Evolutionary conservation across 2,329 filamentous ascomycete species (phyloP), one percentile per base, ranked within the genome.

Genomic region (Aspergillus piperis): DNA sequence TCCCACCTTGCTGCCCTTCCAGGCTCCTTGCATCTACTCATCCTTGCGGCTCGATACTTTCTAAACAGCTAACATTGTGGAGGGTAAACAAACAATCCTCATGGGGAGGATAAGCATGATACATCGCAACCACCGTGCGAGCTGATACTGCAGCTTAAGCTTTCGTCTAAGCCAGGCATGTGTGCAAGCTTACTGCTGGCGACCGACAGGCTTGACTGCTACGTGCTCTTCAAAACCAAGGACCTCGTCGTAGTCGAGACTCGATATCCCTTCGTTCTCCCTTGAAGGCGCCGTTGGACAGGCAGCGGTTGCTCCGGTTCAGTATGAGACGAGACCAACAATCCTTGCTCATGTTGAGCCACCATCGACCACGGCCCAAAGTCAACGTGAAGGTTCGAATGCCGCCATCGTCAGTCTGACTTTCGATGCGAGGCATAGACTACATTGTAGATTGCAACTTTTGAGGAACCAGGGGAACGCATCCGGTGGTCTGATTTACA

Each of bases 11-110:
- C 44, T 58, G 52, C 56, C 52, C 36, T 54, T 58, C 61, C 50
- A 59, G 62, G 67, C 68, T 70, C 69, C 69, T 71, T 71, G 68
- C 69, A 70, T 65, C 41, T 49, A 41, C 57, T 62, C 51, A 65
- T 70, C 68, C 65, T 69, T 69, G 66, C 68, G 65, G 62, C 56
- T 62, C 42, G 64, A 57, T 54, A 13, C 48, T 56, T 58, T 50
- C 25, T 25, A n/a, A 17, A 15, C 23, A 32, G 17, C 25, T 32
- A 32, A 32, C 30, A 19, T 38, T 19, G 17, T 50, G 32, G 32
- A 13, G 25, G 47, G 47, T 50, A 50, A 50, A 50, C 47, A 50
- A 50, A 50, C 47, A 50, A 50, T 17, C 15, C 25, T 30, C 47
- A 15, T 50, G 25, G 27, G 47, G 25, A 50, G 47, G 47, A 50